phyloP scores from a whole-genome alignment of 1,139 yeast genomes.

The Candida dubliniensis region DNA sequence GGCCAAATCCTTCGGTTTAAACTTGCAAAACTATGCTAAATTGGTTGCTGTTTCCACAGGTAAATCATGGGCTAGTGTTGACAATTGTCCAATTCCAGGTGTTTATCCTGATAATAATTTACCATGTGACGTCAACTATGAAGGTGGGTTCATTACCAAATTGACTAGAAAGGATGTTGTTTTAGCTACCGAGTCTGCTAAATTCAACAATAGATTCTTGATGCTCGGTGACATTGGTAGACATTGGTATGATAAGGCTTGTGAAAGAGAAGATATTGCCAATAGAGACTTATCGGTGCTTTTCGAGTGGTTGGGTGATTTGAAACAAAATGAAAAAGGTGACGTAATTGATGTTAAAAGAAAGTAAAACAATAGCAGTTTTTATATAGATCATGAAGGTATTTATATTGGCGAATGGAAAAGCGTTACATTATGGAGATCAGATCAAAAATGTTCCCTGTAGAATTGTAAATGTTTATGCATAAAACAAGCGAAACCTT shows the following conservation, averaged over 20 bases:
- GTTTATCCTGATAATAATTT: slow-evolving; percentile 43
- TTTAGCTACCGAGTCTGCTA: slow-evolving; percentile 54
- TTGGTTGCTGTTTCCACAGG: slow-evolving; percentile 61
- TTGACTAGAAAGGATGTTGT: slow-evolving; percentile 59
- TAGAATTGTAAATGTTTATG: no score
- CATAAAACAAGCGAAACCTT: no score
- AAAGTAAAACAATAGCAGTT: slow-evolving; percentile 1
- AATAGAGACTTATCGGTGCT: slow-evolving; percentile 47
- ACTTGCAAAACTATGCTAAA: slow-evolving; percentile 49
- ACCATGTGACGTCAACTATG: slow-evolving; percentile 51
- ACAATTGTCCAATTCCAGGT: slow-evolving; percentile 60
- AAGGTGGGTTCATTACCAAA: slow-evolving; percentile 56
- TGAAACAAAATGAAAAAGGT: slow-evolving; percentile 20
- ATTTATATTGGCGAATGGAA: not conserved
- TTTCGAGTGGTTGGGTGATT: slow-evolving; percentile 45
- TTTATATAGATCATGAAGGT: not conserved
- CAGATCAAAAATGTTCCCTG: no score
- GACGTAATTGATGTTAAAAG: slow-evolving; percentile 16
- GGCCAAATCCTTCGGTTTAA: slow-evolving; percentile 55
- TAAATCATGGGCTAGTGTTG: slow-evolving; percentile 60
- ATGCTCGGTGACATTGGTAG: slow-evolving; percentile 43
- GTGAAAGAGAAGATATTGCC: slow-evolving; percentile 45
- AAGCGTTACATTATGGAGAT: not conserved
- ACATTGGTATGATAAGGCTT: slow-evolving; percentile 47
- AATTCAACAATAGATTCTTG: slow-evolving; percentile 33